Evolutionary conservation across 2,329 filamentous ascomycete genomes (phyloP), one percentile per base, ranked within the genome.

Genomic region (Aspergillus neotritici): DNA sequence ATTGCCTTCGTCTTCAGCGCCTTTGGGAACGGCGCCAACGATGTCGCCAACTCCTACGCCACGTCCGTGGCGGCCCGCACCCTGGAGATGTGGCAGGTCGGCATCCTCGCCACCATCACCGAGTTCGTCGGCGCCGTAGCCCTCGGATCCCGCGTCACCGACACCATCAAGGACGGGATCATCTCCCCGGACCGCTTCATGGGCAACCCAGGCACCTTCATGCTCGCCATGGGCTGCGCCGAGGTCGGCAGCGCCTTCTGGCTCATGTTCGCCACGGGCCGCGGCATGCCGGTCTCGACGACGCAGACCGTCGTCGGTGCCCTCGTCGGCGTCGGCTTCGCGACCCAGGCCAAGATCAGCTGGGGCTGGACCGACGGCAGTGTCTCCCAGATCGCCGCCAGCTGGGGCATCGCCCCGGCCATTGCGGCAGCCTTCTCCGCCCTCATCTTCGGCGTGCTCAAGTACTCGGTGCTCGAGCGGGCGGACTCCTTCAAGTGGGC

Each of bases 11-110:
- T 60, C 29, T 53, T 59, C 47, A 58, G 56, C 39, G 48, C 50
- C 14, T 59, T 58, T 33, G 57, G 57, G 16, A 61, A 61, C 35
- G 57, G 57, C 14, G 57, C 57, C 35, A 61, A 61, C 47, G 74
- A 77, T 73, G 73, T 76, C 47, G 73, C 74, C 60, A 78, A 77
- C 56, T 68, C 74, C 0, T 78, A 75, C 60, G 75, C 75, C 25
- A 75, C 72, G 14, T 72, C 67, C 3, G 72, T 78, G 29, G 73
- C 73, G 11, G 74, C 75, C 4, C 63, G 68, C 17, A 75, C 73
- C 31, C 65, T 78, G 53, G 72, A 71, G 31, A 75, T 77, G 72
- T 64, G 67, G 38, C 72, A 75, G 56, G 74, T 68, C 53, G 74
- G 74, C 49, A 55, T 76, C 16, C 58, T 78, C 14, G 68, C 73